These are phyloP conservation scores for Avicennia marina DNA, from an alignment of 257 asterid species.

Conservation along the genomic window DNA sequence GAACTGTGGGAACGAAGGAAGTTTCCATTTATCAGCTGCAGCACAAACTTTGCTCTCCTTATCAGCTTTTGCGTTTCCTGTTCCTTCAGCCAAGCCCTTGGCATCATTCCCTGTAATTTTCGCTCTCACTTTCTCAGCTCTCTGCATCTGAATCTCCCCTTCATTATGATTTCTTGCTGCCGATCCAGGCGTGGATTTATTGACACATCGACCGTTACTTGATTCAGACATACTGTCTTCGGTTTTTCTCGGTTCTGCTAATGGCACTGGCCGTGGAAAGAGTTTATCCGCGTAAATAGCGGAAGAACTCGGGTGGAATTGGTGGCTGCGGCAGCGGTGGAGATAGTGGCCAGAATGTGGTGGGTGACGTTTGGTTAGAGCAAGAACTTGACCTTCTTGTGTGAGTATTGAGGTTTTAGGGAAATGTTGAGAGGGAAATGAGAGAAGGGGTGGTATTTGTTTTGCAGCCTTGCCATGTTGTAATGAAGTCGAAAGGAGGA, in stretches of 20 bases:
- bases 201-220: background rate
- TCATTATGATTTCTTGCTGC: background rate
- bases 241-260: background rate
- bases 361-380: conserved; percentile 10
- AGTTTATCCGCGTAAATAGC: conserved; percentile 33
- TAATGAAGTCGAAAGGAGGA: no score
- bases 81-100: background rate
- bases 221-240: conserved; percentile 23
- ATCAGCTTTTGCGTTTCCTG: conserved; percentile 13
- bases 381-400: no score
- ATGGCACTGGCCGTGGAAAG: conserved; percentile 14
- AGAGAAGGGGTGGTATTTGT: no score
- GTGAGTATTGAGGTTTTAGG: no score
- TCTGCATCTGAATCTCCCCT: background rate
- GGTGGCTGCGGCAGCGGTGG: conserved; percentile 7
- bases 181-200: background rate
- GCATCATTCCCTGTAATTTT: background rate
- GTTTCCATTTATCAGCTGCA: conserved; percentile 26
- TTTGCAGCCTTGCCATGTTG: no score
- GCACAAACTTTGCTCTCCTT: conserved; percentile 12
- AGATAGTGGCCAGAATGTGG: background rate
- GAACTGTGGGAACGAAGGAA: conserved; percentile 25
- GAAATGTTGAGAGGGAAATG: no score
- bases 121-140: background rate
- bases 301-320: conserved; percentile 2